Evolutionary conservation across 2,329 filamentous ascomycete species (phyloP), one percentile per base, ranked within the genome.

Genomic region (Pseudogymnoascus verrucosus): DNA sequence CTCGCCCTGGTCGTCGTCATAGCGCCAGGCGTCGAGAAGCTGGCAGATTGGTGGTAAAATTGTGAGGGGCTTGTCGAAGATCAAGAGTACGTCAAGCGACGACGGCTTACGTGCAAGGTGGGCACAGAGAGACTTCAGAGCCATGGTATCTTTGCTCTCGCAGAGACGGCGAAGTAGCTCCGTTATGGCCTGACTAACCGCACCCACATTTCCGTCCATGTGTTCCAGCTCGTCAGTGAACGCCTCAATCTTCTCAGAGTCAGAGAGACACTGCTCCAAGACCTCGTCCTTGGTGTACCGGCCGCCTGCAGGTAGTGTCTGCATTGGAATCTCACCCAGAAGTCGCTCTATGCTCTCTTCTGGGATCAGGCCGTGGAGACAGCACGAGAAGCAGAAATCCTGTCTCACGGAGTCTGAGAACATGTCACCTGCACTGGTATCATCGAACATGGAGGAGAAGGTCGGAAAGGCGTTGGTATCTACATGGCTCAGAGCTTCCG

Each of bases 161-260:
- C 89, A 93, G 14, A 92, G 80, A 67, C 85, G 84, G 21, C 83
- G 80, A 70, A 92, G 83, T 34, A 88, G 87, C 78, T 91, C 89
- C 40, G 87, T 84, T 51, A 93, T 79, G 2, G 92, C 93, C 65
- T 88, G 86, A 61, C 89, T 89, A 16, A 96, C 90, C 1, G 91
- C 91, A 1, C 90, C 91, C 2, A 91, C 91, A 74, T 97, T 97
- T 1, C 93, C 93, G 70, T 96, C 91, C 82, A 95, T 92, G 61
- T 88, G 89, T 64, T 96, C 91, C 23, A 99, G 80, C 70, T 96
- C 91, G 40, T 87, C 84, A 42, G 97, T 85, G 34, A 96, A 80
- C 47, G 87, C 84, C 68, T 92, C 89, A 0, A 90, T 85, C 67
- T 87, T 85, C 66, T 91, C 89, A 0, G 87, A 84, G 68, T 96